Evolutionary conservation across 1,284 basidiomycete genomes (phyloP), one percentile per base, ranked within the genome.

Genomic region (Lignosus rhinocerotis): DNA sequence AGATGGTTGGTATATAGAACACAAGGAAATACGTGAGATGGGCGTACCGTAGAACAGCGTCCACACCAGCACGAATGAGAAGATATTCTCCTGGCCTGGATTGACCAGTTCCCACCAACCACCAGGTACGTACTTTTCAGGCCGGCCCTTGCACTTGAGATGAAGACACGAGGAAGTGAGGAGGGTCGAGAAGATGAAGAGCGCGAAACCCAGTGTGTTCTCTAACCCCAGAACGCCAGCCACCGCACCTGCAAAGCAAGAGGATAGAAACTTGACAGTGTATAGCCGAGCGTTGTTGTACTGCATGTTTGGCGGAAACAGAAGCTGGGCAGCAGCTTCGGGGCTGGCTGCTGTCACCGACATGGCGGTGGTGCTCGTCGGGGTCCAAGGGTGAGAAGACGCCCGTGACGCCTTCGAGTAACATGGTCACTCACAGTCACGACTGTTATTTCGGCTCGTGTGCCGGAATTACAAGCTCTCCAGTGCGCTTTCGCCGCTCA

Each of bases 21-120:
- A 14, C 17, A 25, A 45, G 43, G 47, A 25, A 21, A 38, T 9
- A 19, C 11, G 46, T 30, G 31, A 43, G 30, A 51, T 73, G 75
- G 46, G 75, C 87, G 59, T 66, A 92, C 90, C 92, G 72, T 91
- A 94, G 72, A 93, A 90, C 57, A 94, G 76, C 39, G 93, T 96
- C 93, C 93, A 96, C 36, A 90, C 87, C 45, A 95, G 80, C 60
- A 96, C 81, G 70, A 94, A 96, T 1, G 92, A 92, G 67, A 92
- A 89, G 17, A 88, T 77, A 65, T 93, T 94, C 74, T 95, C 93
- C 73, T 92, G 88, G 11, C 92, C 91, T 0, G 93, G 87, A 58
- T 89, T 92, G 48, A 87, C 74, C 43, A 94, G 75, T 56, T 88
- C 90, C 67, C 78, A 73, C 67, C 83, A 70, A 7, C 89, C 87